Conservation (phyloP, 1,284 basidiomycete genomes). For the Sanghuangporus sanghuang region DNA sequence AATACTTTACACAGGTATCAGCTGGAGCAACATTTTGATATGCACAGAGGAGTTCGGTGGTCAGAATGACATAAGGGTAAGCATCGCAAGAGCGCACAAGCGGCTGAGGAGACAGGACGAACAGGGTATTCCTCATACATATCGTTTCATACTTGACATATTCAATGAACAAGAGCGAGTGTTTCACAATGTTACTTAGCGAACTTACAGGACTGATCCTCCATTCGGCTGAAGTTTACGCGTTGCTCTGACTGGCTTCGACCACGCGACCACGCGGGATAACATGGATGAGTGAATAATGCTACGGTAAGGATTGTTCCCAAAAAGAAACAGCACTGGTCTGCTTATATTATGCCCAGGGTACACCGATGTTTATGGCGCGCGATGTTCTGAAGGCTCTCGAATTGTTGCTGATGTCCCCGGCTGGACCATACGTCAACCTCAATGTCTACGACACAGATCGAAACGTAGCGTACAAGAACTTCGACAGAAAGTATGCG, state of each 20-base stretch:
- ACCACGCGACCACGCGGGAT: not conserved
- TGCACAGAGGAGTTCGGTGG: not conserved
- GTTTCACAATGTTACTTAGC: not conserved
- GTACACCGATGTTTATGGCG: conserved; percentile 2
- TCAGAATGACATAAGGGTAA: not conserved
- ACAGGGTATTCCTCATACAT: not conserved
- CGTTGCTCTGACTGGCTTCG: not conserved
- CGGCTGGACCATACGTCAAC: not conserved
- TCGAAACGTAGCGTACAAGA: no score
- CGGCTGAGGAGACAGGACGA: not conserved
- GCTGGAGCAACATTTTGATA: not conserved
- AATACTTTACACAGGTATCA: not conserved
- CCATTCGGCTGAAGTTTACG: not conserved
- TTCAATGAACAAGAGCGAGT: not conserved
- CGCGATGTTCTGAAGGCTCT: not conserved
- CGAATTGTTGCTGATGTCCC: no score
- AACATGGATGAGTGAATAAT: not conserved
- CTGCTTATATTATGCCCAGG: not conserved
- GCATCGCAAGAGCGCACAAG: not conserved
- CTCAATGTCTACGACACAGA: not conserved
- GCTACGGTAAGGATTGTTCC: not conserved
- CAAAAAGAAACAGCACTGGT: not conserved
- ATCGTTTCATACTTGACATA: not conserved
- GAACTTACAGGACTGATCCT: not conserved
- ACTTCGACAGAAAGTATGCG: not conserved